Evolutionary conservation across 257 asterid species (phyloP), one percentile per base, ranked within the genome.

Genomic region (Mitragyna speciosa): DNA sequence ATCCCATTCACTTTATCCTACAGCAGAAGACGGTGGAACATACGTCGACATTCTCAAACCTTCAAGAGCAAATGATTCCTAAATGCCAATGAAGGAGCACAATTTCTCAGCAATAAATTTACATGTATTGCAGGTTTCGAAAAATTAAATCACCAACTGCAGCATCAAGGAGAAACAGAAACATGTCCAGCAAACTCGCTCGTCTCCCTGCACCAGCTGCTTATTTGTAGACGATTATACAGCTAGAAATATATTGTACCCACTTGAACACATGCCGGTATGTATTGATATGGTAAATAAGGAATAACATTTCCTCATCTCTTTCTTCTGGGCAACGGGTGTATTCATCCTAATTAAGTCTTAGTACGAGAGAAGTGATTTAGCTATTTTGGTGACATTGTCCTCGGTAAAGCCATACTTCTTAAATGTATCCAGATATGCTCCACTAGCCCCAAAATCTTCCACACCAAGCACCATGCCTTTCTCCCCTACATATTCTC

Each of bases 341-440:
- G 61, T 20, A 54, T 5, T 54, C n/a, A 17, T 17, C 61, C 61
- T 54, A 54, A 54, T 19, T 17, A 72, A 24, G 51, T 64, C 61
- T 80, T 82, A 82, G 17, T 79, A 20, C 61, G 87, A 76, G 64
- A 89, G 88, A 79, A 89, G 76, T 19, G 82, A 75, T 77, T 59
- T 83, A 4, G 92, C 90, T 17, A 75, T 39, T 71, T 59, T 84
- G 0, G 88, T 83, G 30, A 87, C 64, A 76, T 85, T 87, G 54
- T 85, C 90, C 76, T 80, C 85, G 0, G 90, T 89, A 76, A 89
- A 89, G 73, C 92, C 92, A 71, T 54, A 87, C 77, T 85, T 88
- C 58, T 86, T 73, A 52, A 86, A 82, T 24, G 86, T 82, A 70
- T 88, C 86, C 82, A 85, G 79, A 79, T 84, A 84, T 2, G 86